Conservation (phyloP, 768 basidiomycete genomes). For the Auriscalpium orientale region DNA sequence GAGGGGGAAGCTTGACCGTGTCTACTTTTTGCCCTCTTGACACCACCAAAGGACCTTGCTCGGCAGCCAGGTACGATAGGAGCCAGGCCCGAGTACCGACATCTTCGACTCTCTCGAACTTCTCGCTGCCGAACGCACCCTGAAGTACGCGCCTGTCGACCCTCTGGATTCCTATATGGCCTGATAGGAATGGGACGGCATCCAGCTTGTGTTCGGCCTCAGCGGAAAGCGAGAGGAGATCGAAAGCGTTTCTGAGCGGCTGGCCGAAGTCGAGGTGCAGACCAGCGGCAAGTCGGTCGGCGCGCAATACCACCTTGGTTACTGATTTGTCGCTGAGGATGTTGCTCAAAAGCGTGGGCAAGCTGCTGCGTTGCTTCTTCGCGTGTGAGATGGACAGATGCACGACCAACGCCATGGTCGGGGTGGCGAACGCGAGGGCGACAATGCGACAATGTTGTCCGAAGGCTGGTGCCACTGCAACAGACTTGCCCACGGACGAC, state of each 20-base stretch:
- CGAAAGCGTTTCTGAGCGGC: constrained; percentile 16
- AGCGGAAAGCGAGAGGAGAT: neutral
- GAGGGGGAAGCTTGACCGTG: neutral
- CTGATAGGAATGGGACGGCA: neutral
- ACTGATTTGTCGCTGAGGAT: constrained; percentile 11
- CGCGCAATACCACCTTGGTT: neutral
- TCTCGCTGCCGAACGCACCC: neutral
- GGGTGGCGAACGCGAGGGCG: constrained; percentile 33
- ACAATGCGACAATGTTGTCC: constrained; percentile 27
- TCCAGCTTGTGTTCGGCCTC: neutral
- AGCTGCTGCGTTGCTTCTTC: constrained; percentile 20
- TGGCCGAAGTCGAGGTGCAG: constrained; percentile 33
- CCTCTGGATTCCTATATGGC: neutral
- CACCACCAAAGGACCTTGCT: neutral
- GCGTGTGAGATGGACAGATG: neutral
- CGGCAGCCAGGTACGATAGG: neutral
- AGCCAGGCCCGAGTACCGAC: neutral
- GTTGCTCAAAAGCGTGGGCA: neutral
- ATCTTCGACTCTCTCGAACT: neutral
- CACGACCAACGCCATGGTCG: constrained; percentile 22
- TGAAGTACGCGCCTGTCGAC: neutral
- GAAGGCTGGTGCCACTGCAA: constrained; percentile 40
- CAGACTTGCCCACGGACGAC: neutral
- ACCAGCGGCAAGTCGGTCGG: constrained; percentile 25
- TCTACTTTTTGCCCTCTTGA: neutral